phyloP scores from a whole-genome alignment of 2,329 filamentous ascomycete genomes.

The Colletotrichum gloeosporioides region DNA sequence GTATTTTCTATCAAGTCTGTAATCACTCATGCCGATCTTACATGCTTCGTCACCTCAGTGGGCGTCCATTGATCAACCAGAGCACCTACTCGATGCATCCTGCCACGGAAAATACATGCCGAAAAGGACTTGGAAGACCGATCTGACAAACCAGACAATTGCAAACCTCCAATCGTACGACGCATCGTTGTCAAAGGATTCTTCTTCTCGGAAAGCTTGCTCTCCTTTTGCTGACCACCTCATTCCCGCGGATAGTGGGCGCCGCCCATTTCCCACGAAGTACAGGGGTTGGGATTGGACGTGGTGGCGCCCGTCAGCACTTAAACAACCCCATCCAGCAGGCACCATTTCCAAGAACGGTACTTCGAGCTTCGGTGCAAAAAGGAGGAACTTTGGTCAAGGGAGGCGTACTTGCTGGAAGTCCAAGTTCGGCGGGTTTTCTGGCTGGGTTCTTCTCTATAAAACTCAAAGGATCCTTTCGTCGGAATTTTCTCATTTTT shows the following conservation, averaged over 20 bases:
- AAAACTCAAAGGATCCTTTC: not conserved
- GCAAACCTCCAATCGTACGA: not conserved
- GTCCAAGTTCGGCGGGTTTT: not conserved
- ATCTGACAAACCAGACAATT: not conserved
- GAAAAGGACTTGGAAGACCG: not conserved
- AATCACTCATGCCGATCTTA: accelerated
- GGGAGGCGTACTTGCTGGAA: not conserved
- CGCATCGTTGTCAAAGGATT: not conserved
- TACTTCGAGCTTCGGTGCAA: not conserved
- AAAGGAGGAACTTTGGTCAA: not conserved
- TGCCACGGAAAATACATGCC: not conserved
- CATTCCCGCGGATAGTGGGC: not conserved
- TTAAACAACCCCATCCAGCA: not conserved
- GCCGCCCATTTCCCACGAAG: not conserved
- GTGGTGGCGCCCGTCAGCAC: not conserved
- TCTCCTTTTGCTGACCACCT: not conserved
- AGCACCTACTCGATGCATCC: not conserved
- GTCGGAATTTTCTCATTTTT: not conserved
- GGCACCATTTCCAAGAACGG: not conserved
- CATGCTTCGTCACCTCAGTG: not conserved
- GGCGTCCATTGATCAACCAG: not conserved
- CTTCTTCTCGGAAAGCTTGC: not conserved
- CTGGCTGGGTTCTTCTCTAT: not conserved
- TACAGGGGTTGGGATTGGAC: not conserved
- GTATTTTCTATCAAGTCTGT: accelerated